A percentile compares a stretch with the other conserved stretches of the same genome.
Evolutionary conservation across 495 filamentous ascomycete genomes (phyloP).

Genomic region (Penicillium salamii): DNA sequence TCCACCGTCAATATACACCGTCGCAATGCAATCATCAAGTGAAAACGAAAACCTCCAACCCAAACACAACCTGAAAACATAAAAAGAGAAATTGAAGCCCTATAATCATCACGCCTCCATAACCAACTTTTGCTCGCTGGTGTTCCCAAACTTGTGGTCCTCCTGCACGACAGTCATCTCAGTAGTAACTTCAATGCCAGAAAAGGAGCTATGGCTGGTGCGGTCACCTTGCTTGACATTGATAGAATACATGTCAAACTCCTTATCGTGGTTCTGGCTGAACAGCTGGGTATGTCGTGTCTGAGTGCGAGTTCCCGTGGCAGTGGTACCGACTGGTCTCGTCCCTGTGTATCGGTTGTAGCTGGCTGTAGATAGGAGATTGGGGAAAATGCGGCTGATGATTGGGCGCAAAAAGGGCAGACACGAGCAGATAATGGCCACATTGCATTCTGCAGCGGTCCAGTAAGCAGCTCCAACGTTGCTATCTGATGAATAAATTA

Average conservation of each 20-base stretch:
- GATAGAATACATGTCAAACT: conserved; percentile 34
- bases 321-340: conserved; percentile 13
- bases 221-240: conserved; percentile 25
- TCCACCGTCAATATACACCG: conserved; percentile 2
- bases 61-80: background rate
- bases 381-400: conserved; percentile 68
- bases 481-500: conserved; percentile 29
- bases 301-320: conserved; percentile 17
- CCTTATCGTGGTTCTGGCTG: conserved; percentile 25
- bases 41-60: background rate
- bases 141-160: conserved; percentile 13
- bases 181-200: conserved; percentile 37
- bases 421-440: conserved; percentile 77
- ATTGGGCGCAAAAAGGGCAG: conserved; percentile 83
- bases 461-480: conserved; percentile 60
- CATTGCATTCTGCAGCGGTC: conserved; percentile 84
- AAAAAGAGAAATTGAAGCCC: background rate
- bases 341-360: conserved; percentile 24
- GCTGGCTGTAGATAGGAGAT: conserved; percentile 50
- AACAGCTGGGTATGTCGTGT: conserved; percentile 17
- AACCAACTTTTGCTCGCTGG: conserved; percentile 24
- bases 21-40: conserved; percentile 13
- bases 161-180: conserved; percentile 33
- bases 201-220: conserved; percentile 9
- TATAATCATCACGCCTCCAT: conserved; percentile 21